Evolutionary conservation across 1,284 basidiomycete species (phyloP).

Genomic region (Vanrija pseudolonga): DNA sequence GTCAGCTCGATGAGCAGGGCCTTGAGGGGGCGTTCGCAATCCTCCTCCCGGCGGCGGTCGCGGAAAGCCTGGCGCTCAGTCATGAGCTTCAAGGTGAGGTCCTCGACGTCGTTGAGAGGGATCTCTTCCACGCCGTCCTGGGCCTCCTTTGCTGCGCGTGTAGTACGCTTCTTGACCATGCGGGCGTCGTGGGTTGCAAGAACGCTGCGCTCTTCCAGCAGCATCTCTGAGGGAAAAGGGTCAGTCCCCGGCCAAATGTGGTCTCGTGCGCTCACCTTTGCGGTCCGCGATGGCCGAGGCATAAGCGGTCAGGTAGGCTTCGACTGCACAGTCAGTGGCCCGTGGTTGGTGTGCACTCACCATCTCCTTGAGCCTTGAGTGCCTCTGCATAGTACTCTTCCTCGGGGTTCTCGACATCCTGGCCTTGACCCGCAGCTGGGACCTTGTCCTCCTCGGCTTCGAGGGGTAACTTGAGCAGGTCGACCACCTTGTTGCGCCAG

Average conservation of each 20-base stretch:
- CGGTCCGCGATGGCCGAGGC: constrained; percentile 44
- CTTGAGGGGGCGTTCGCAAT: constrained; percentile 39
- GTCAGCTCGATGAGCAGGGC: constrained; percentile 37
- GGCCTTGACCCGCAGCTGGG: constrained; percentile 16
- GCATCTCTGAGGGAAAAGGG: constrained; percentile 35
- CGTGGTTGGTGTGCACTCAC: constrained; percentile 11
- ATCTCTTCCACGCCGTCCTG: constrained; percentile 12
- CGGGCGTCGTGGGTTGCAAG: constrained; percentile 31
- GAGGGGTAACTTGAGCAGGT: constrained; percentile 31
- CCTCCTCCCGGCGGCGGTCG: constrained; percentile 28
- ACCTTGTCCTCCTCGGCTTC: constrained; percentile 26
- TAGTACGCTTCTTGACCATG: constrained; percentile 33
- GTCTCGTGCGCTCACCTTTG: constrained; percentile 24
- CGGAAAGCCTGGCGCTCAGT: constrained; percentile 38
- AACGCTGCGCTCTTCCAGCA: constrained; percentile 37
- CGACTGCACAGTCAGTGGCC: constrained; percentile 24
- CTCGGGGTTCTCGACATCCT: constrained; percentile 36
- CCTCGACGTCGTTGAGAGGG: constrained; percentile 22
- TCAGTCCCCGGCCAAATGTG: not conserved
- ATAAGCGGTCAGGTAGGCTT: constrained; percentile 44
- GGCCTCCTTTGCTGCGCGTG: constrained; percentile 28
- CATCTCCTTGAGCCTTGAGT: constrained; percentile 43
- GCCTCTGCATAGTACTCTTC: constrained; percentile 45
- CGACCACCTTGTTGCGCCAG: constrained; percentile 39
- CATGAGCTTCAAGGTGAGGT: constrained; percentile 30